phyloP scores from a whole-genome alignment of 169 alveolate species.

The Plasmodium vivax region DNA sequence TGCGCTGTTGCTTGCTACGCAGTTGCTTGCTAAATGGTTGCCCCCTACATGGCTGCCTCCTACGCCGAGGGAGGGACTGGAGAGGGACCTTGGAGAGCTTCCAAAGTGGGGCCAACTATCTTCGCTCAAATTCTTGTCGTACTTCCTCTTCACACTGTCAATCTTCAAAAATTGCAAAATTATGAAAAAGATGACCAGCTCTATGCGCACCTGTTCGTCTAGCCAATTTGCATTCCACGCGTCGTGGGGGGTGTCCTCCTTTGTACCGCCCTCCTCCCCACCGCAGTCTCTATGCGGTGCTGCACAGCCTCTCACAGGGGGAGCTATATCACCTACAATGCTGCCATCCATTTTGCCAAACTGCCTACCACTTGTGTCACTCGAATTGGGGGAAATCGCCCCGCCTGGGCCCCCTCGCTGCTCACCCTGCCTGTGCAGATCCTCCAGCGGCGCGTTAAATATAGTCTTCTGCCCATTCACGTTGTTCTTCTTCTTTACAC shows the following conservation, averaged over 20 bases:
- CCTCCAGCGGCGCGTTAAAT: slow-evolving; percentile 23
- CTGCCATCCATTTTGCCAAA: neutral
- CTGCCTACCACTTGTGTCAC: neutral
- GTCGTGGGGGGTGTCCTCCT: neutral
- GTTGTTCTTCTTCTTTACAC: slow-evolving; percentile 54
- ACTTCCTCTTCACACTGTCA: slow-evolving; percentile 42
- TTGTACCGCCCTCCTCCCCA: neutral
- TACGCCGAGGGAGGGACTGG: neutral
- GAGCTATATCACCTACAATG: neutral
- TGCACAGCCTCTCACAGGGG: neutral
- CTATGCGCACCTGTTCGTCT: slow-evolving; percentile 35
- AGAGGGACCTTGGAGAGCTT: neutral
- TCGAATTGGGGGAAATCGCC: neutral
- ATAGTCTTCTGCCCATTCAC: slow-evolving; percentile 30
- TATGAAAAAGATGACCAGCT: slow-evolving; percentile 44
- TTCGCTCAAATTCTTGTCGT: slow-evolving; percentile 65
- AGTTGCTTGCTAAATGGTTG: too few relatives aligned
- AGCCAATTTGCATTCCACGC: slow-evolving; percentile 44
- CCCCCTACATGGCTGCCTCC: too few relatives aligned
- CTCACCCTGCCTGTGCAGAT: neutral
- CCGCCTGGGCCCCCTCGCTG: neutral
- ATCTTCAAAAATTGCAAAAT: slow-evolving; percentile 56
- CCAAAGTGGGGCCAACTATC: slow-evolving; percentile 65
- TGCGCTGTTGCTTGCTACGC: neutral
- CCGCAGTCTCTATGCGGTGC: neutral